Conservation (phyloP, 208 protist species). For the Trypanosoma rangeli region DNA sequence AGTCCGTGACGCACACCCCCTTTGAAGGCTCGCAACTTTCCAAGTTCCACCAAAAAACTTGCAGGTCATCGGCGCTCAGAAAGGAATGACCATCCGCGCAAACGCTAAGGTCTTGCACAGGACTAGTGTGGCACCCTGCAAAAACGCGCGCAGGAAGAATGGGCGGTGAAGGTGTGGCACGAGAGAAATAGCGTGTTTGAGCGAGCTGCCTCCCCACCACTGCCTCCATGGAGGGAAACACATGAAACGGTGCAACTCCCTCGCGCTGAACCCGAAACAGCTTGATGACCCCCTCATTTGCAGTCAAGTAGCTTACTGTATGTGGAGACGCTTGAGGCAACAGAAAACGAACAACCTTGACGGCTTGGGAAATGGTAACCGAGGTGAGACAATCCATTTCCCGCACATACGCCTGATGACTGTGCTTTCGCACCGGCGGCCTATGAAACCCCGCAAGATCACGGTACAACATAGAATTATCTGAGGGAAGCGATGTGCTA, state of each 20-base stretch:
- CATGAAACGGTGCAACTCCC: constrained; percentile 70
- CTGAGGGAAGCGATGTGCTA: constrained; percentile 36
- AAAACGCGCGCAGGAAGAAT: constrained; percentile 82
- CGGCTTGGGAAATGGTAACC: constrained; percentile 65
- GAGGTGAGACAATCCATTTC: constrained; percentile 86
- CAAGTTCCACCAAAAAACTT: constrained; percentile 89
- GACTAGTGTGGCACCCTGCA: constrained; percentile 59
- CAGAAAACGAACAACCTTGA: constrained; percentile 77
- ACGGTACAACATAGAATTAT: constrained; percentile 15
- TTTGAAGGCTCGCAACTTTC: constrained; percentile 70
- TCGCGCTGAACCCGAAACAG: constrained; percentile 83
- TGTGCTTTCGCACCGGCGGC: constrained; percentile 53
- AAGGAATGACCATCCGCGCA: constrained; percentile 80
- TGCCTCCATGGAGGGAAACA: constrained; percentile 67
- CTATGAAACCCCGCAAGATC: constrained; percentile 67
- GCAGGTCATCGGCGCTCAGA: constrained; percentile 85
- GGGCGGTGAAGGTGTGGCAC: constrained; percentile 45
- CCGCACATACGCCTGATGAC: constrained; percentile 81
- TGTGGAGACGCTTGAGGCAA: constrained; percentile 63
- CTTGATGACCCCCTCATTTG: constrained; percentile 88
- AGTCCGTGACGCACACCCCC: constrained; percentile 72
- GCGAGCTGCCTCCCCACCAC: constrained; percentile 52
- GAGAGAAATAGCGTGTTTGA: constrained; percentile 65
- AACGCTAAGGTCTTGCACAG: constrained; percentile 74
- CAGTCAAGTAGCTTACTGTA: constrained; percentile 82